A percentile compares a stretch with the other conserved stretches of the same genome.
Evolutionary conservation across 2,329 filamentous ascomycete species (phyloP).

Genomic region (Fusarium metavorans): DNA sequence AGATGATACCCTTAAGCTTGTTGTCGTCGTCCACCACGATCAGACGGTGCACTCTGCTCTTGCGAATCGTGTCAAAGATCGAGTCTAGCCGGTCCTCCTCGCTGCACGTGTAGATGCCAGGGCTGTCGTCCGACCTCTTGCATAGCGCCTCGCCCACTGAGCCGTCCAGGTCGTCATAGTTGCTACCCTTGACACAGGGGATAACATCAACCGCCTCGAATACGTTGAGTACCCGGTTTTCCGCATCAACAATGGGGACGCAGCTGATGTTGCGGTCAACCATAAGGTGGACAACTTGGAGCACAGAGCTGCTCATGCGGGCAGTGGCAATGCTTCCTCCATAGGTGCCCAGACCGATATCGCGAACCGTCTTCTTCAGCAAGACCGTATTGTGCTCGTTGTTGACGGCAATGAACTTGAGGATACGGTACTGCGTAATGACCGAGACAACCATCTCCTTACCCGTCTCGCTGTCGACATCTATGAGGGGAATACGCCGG

Average conservation of each 20-base stretch:
- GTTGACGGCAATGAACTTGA: constrained; percentile 99
- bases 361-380: constrained; percentile 86
- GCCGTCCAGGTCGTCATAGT: constrained; percentile 89
- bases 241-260: constrained; percentile 88
- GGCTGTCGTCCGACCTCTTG: constrained; percentile 89
- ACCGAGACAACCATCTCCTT: constrained; percentile 95
- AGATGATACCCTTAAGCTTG: constrained; percentile 88
- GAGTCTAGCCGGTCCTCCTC: constrained; percentile 92
- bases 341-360: constrained; percentile 89
- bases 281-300: constrained; percentile 94
- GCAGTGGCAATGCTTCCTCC: constrained; percentile 80
- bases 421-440: constrained; percentile 96
- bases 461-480: constrained; percentile 93
- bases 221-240: constrained; percentile 86
- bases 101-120: constrained; percentile 96
- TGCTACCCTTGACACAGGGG: constrained; percentile 91
- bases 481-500: constrained; percentile 91
- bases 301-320: constrained; percentile 88
- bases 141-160: constrained; percentile 90
- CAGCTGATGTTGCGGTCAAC: constrained; percentile 95
- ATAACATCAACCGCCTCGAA: constrained; percentile 99
- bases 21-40: constrained; percentile 93
- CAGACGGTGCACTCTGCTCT: constrained; percentile 91
- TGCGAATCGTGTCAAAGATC: constrained; percentile 96
- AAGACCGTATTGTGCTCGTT: constrained; percentile 85